Percentiles rank a stretch among this genome's conserved stretches.
phyloP scores from a whole-genome alignment of 1,284 basidiomycete species.

The Mycena citricolor region DNA sequence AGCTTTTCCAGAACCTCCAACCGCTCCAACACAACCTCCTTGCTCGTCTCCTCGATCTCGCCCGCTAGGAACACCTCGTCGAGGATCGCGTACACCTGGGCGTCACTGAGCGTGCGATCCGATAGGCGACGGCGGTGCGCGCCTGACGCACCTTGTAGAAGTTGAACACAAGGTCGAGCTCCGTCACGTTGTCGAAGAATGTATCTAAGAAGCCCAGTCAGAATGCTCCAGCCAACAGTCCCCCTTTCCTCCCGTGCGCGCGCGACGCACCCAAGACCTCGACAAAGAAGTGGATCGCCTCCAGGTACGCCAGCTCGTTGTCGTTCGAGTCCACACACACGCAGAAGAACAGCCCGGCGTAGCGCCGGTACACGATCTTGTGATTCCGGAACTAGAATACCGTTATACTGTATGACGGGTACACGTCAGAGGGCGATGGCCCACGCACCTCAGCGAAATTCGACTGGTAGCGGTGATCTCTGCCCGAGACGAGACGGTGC shows the following conservation, averaged over 20 bases:
- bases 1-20: constrained; percentile 90
- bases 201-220: constrained; percentile 61
- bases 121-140: neutral
- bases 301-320: constrained; percentile 95
- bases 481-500: constrained; percentile 88
- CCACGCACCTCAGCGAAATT: constrained; percentile 93
- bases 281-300: constrained; percentile 97
- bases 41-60: constrained; percentile 97
- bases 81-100: constrained; percentile 95
- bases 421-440: neutral
- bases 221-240: constrained; percentile 7
- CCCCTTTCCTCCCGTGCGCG: too few species aligned
- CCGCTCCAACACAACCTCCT: constrained; percentile 88
- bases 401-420: neutral
- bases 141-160: constrained; percentile 83
- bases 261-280: constrained; percentile 84
- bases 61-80: constrained; percentile 99
- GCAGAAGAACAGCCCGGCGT: constrained; percentile 97
- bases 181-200: constrained; percentile 98
- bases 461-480: constrained; percentile 97
- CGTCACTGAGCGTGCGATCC: neutral
- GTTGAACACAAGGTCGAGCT: constrained; percentile 96
- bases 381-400: constrained; percentile 82
- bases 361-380: constrained; percentile 92
- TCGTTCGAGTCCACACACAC: constrained; percentile 97